A percentile compares a stretch with the other conserved stretches of the same genome.
These are phyloP conservation scores for Biscogniauxia sp. DNA, from an alignment of 2,329 filamentous ascomycete species.

Conservation along the genomic window DNA sequence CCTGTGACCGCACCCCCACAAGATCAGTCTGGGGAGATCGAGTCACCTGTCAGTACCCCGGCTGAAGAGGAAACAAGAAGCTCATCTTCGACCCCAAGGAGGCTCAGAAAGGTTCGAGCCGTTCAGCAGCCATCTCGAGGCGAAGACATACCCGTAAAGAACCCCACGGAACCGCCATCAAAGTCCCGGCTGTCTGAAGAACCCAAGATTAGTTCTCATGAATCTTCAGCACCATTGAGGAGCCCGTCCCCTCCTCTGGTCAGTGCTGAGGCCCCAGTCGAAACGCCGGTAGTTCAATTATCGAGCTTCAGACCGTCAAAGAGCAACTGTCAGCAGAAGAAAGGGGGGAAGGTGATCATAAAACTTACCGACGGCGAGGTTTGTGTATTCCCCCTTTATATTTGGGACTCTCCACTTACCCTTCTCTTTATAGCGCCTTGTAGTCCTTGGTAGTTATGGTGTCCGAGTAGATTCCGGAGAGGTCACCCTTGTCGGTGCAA, in stretches of 20 bases:
- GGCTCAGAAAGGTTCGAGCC: constrained; percentile 13
- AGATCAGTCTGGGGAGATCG: constrained; percentile 1
- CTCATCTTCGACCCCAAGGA: constrained; percentile 13
- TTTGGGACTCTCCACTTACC: constrained; percentile 3
- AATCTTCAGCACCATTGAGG: background rate
- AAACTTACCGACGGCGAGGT: constrained; percentile 31
- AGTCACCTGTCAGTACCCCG: background rate
- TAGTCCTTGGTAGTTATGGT: constrained; percentile 67
- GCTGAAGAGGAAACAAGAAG: background rate
- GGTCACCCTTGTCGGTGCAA: constrained; percentile 64
- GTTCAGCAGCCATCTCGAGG: constrained; percentile 1
- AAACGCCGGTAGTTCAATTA: constrained; percentile 18
- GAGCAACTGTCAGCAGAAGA: constrained; percentile 23
- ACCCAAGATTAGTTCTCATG: background rate
- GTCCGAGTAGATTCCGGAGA: constrained; percentile 60
- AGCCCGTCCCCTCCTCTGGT: constrained; percentile 8
- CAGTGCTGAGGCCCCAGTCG: constrained; percentile 6
- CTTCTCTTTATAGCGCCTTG: constrained; percentile 47
- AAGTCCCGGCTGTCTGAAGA: background rate
- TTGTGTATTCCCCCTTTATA: constrained; percentile 2
- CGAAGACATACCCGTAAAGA: constrained; percentile 1
- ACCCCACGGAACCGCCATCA: background rate
- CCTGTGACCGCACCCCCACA: constrained; percentile 2
- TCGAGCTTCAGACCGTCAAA: constrained; percentile 30
- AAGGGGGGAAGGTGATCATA: constrained; percentile 23